Percentiles rank a stretch among this genome's conserved stretches.
Evolutionary conservation across 1,284 basidiomycete species (phyloP).

Genomic region (Puccinia triticina): DNA sequence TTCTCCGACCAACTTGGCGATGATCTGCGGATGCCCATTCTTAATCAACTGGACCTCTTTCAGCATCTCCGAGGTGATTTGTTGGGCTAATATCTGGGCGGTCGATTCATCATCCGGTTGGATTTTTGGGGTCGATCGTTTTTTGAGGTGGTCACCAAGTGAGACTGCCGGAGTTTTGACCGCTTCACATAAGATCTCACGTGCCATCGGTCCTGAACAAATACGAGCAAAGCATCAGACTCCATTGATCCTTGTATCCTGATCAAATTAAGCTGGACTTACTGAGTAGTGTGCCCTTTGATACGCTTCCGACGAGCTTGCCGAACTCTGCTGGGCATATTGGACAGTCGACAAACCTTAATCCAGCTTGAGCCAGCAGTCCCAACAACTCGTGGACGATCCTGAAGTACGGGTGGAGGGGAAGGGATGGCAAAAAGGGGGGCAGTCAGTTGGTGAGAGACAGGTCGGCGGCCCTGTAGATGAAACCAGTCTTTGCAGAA

Average conservation of each 20-base stretch:
- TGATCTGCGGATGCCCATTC: constrained; percentile 75
- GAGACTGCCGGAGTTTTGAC: neutral
- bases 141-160: constrained; percentile 18
- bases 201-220: constrained; percentile 32
- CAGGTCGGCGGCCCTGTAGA: neutral
- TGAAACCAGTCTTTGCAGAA: neutral
- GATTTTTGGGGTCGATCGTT: neutral
- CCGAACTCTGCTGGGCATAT: constrained; percentile 22
- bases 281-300: constrained; percentile 22
- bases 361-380: constrained; percentile 68
- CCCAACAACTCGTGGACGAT: constrained; percentile 83
- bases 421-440: neutral
- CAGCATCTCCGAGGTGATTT: constrained; percentile 61
- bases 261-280: neutral
- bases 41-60: constrained; percentile 72
- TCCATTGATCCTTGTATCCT: neutral
- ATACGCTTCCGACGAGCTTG: constrained; percentile 10
- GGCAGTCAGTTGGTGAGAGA: neutral
- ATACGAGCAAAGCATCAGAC: neutral
- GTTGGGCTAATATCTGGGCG: constrained; percentile 10
- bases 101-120: neutral
- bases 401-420: constrained; percentile 63
- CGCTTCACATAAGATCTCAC: constrained; percentile 31
- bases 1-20: constrained; percentile 83
- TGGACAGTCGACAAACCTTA: constrained; percentile 41